Evolutionary conservation across 2,329 filamentous ascomycete species (phyloP).

Genomic region (Aspergillus awamori): DNA sequence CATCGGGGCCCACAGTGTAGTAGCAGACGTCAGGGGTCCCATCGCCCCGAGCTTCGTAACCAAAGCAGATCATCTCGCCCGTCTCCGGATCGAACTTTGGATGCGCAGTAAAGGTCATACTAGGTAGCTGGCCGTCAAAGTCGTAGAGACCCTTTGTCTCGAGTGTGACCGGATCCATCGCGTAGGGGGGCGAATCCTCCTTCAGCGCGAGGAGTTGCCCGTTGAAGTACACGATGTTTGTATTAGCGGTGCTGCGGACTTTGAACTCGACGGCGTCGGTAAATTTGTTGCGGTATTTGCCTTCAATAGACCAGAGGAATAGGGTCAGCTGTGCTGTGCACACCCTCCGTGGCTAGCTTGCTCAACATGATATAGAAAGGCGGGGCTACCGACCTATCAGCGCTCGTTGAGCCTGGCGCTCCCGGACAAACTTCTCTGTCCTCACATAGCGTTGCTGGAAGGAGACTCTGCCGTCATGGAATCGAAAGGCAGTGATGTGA

Average conservation of each 20-base stretch:
- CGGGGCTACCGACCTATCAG: conserved; percentile 25
- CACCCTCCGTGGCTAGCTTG: too few species aligned
- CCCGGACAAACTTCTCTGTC: conserved; percentile 46
- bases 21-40: conserved; percentile 45
- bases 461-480: conserved; percentile 37
- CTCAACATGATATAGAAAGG: too few species aligned
- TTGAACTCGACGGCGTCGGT: conserved; percentile 42
- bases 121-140: conserved; percentile 52
- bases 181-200: conserved; percentile 56
- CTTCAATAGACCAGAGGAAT: conserved; percentile 12
- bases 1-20: conserved; percentile 34
- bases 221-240: conserved; percentile 62
- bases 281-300: conserved; percentile 46
- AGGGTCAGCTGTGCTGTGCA: too few species aligned
- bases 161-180: conserved; percentile 53
- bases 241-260: conserved; percentile 52
- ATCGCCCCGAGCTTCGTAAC: conserved; percentile 50
- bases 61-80: conserved; percentile 56
- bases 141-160: conserved; percentile 54
- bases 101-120: conserved; percentile 55
- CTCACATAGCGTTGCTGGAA: conserved; percentile 45
- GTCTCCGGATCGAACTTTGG: conserved; percentile 56
- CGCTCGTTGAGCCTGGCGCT: conserved; percentile 40
- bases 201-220: conserved; percentile 54
- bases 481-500: conserved; percentile 41